Evolutionary conservation across 352 stramenopile genomes (phyloP).

Genomic region (Pseudoperonospora humuli): DNA sequence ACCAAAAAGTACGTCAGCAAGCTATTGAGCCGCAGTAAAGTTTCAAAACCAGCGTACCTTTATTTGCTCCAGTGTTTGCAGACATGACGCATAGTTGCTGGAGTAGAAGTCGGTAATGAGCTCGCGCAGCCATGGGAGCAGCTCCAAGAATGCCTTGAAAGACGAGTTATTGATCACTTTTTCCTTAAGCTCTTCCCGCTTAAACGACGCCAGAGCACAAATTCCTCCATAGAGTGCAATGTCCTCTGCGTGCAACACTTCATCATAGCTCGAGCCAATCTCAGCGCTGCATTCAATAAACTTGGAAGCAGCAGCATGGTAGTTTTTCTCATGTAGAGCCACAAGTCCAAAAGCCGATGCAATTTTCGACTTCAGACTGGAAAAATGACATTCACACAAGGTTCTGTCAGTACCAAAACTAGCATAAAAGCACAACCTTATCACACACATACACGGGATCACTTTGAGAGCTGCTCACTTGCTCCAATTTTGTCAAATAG

Average conservation of each 20-base stretch:
- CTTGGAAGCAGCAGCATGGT: constrained; percentile 62
- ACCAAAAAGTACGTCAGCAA: neutral
- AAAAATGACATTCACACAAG: constrained; percentile 5
- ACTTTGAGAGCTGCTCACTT: constrained; percentile 56
- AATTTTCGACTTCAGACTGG: constrained; percentile 77
- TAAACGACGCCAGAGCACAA: constrained; percentile 79
- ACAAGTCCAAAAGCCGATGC: constrained; percentile 70
- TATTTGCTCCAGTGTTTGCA: constrained; percentile 66
- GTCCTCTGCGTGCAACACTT: constrained; percentile 80
- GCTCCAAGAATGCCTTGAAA: constrained; percentile 85
- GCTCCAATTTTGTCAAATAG: constrained; percentile 83
- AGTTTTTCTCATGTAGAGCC: constrained; percentile 74
- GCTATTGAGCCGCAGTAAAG: neutral
- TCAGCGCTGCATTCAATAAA: constrained; percentile 79
- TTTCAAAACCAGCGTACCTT: constrained; percentile 30
- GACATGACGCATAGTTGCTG: constrained; percentile 78
- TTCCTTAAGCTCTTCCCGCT: constrained; percentile 69
- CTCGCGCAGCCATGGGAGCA: constrained; percentile 80
- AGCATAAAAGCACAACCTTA: neutral
- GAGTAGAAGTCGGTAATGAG: constrained; percentile 85
- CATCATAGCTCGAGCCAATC: constrained; percentile 73
- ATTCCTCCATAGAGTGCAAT: constrained; percentile 84
- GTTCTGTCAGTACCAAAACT: neutral
- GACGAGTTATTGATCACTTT: constrained; percentile 83
- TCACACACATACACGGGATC: constrained; percentile 47